Percentiles rank a stretch among this genome's conserved stretches.
phyloP scores from a whole-genome alignment of 2,329 filamentous ascomycete species.

The Biscogniauxia marginata region DNA sequence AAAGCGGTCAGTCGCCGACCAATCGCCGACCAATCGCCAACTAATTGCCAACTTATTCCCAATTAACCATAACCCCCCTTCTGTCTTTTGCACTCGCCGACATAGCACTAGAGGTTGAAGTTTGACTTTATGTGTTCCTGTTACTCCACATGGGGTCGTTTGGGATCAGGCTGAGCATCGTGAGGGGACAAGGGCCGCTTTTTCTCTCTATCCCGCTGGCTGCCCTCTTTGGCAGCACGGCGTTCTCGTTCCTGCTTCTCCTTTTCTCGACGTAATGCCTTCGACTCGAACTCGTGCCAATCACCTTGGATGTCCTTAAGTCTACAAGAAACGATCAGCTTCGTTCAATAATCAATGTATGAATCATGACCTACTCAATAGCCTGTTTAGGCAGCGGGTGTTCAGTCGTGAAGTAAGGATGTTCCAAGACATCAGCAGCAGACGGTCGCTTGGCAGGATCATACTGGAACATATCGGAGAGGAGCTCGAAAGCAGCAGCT shows the following conservation, averaged over 20 bases:
- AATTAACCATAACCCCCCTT: too few species aligned
- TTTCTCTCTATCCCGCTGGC: constrained; percentile 31
- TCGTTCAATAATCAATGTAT: constrained; percentile 32
- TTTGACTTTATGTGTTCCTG: constrained; percentile 10
- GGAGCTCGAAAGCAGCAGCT: constrained; percentile 77
- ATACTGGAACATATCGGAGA: constrained; percentile 83
- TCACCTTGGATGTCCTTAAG: constrained; percentile 82
- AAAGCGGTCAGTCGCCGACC: not conserved
- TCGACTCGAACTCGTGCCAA: constrained; percentile 99
- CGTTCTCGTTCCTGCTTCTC: constrained; percentile 62
- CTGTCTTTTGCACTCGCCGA: constrained; percentile 7
- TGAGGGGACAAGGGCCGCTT: constrained; percentile 26
- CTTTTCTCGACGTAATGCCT: constrained; percentile 87
- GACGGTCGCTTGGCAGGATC: constrained; percentile 82
- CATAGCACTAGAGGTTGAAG: constrained; percentile 11
- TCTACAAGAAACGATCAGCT: constrained; percentile 39
- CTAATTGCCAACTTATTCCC: too few species aligned
- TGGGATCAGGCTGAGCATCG: constrained; percentile 26
- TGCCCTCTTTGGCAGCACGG: constrained; percentile 40
- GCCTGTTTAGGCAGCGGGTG: constrained; percentile 75
- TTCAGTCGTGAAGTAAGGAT: constrained; percentile 85
- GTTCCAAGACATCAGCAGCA: constrained; percentile 78
- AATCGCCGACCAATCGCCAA: not conserved
- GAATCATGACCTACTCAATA: constrained; percentile 61
- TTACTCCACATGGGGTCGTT: constrained; percentile 30